Evolutionary conservation across 306 rosid species (phyloP), one percentile per base, ranked within the genome.

Genomic region (Lathyrus aphaca): DNA sequence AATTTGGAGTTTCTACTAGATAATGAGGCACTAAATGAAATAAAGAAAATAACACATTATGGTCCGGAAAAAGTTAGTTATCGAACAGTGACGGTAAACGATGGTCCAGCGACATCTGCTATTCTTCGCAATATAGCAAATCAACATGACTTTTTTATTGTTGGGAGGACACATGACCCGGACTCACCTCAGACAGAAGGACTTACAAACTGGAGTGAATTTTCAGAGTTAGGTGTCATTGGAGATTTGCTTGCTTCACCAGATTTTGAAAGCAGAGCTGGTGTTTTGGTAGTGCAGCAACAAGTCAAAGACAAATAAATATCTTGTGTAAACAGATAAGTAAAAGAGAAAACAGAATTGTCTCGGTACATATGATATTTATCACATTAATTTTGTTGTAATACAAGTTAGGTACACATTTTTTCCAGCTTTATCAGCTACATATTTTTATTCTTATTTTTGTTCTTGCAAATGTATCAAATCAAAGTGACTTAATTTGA

Each of bases 231-330:
- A 53, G 92, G 96, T 11, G 69, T 17, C 6, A 29, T 87, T 16
- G 92, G 92, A 14, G 96, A 89, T 82, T 69, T 83, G 75, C 87
- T 89, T 44, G 85, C 90, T 60, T 86, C 96, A n/a, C 18, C 77
- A 4, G 90, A 85, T 76, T 17, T 69, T 16, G 38, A 38, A 23
- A 58, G 64, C 23, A 69, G 27, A 60, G 81, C 90, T 27, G 77
- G 86, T 27, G 67, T 87, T 68, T 62, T 89, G 51, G 90, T 81
- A 21, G 71, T 87, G 30, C 92, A 85, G 49, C 90, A 83, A 13
- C 87, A 81, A 40, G 68, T 48, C 66, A 37, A 69, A 74, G 69
- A 11, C 68, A 37, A 16, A 63, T 61, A 37, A 16, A 63, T 61
- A 63, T 37, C 6, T 37, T n/a, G 11, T 38, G 46, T 39, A 56